Conservation (phyloP, 495 filamentous ascomycete genomes). For the Xylaria intraflava region DNA sequence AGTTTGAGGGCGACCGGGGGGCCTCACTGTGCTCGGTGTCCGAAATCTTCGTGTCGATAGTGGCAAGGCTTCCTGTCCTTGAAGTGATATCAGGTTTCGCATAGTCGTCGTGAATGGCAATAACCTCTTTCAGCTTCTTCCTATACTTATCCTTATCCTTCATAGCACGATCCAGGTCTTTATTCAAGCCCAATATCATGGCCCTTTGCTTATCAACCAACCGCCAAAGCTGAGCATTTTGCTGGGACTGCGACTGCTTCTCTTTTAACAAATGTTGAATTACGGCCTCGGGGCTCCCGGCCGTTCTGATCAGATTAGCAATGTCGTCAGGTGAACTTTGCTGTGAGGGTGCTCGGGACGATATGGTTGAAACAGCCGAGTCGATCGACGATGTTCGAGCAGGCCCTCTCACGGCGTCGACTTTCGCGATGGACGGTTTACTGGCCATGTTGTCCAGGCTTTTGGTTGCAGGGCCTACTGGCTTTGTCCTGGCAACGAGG, state of each 20-base stretch:
- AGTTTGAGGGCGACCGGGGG: conserved; percentile 36
- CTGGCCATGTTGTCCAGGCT: conserved; percentile 23
- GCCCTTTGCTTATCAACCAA: conserved; percentile 93
- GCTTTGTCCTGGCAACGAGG: conserved; percentile 29
- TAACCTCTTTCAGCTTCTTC: conserved; percentile 75
- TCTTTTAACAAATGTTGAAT: conserved; percentile 85
- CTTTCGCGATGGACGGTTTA: conserved; percentile 13
- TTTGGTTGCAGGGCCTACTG: conserved; percentile 29
- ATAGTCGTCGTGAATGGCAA: conserved; percentile 29
- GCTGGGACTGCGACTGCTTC: conserved; percentile 77
- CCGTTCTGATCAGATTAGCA: conserved; percentile 65
- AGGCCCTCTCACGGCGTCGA: conserved; percentile 22
- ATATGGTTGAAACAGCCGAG: conserved; percentile 83
- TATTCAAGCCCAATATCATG: conserved; percentile 89
- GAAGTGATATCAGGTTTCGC: conserved; percentile 10
- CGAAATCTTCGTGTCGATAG: conserved; percentile 17
- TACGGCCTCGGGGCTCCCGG: conserved; percentile 83
- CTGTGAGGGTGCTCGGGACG: conserved; percentile 57
- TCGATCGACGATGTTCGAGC: conserved; percentile 91
- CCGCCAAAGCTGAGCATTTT: conserved; percentile 91
- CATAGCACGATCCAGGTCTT: conserved; percentile 82
- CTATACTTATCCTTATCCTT: conserved; percentile 94
- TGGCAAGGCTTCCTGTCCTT: conserved; percentile 10
- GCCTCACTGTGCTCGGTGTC: conserved; percentile 31
- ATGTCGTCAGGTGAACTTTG: conserved; percentile 67